Percentiles rank a stretch among this genome's conserved stretches.
Evolutionary conservation across 495 filamentous ascomycete species (phyloP).

Genomic region (Annulohypoxylon bovei): DNA sequence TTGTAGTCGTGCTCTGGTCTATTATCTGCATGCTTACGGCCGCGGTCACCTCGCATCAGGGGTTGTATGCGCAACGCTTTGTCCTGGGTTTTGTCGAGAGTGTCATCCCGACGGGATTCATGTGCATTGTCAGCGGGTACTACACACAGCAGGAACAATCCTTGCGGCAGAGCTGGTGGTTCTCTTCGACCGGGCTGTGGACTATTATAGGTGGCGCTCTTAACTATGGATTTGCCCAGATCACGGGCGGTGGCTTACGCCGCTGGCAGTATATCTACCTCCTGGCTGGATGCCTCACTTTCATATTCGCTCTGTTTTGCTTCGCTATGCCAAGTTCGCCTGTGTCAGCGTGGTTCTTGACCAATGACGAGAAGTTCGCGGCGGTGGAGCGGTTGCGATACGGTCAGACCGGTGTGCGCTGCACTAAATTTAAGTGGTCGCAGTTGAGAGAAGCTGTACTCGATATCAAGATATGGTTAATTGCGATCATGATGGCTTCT

Average conservation of each 20-base stretch:
- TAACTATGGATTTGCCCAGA: conserved; percentile 77
- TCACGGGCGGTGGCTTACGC: conserved; percentile 61
- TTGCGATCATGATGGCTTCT: conserved; percentile 68
- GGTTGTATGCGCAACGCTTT: conserved; percentile 74
- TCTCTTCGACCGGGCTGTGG: conserved; percentile 71
- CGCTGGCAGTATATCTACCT: conserved; percentile 78
- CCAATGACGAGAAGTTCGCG: conserved; percentile 60
- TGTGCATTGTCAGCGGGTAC: conserved; percentile 70
- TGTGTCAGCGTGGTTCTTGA: conserved; percentile 64
- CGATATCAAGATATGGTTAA: conserved; percentile 71
- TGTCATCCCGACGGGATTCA: conserved; percentile 74
- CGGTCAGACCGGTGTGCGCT: conserved; percentile 69
- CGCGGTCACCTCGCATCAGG: conserved; percentile 68
- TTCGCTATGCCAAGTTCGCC: conserved; percentile 69
- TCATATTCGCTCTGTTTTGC: conserved; percentile 71
- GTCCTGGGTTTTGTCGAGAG: conserved; percentile 76
- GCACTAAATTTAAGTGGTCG: conserved; percentile 66
- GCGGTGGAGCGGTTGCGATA: conserved; percentile 65
- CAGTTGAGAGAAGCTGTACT: conserved; percentile 66
- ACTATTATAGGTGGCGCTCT: conserved; percentile 73
- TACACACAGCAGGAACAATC: conserved; percentile 76
- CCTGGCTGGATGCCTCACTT: conserved; percentile 69
- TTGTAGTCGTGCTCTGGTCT: conserved; percentile 73
- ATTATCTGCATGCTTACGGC: conserved; percentile 74
- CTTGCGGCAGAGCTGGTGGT: conserved; percentile 75